phyloP scores from a whole-genome alignment of 495 filamentous ascomycete genomes.

The Bombardia bombarda region DNA sequence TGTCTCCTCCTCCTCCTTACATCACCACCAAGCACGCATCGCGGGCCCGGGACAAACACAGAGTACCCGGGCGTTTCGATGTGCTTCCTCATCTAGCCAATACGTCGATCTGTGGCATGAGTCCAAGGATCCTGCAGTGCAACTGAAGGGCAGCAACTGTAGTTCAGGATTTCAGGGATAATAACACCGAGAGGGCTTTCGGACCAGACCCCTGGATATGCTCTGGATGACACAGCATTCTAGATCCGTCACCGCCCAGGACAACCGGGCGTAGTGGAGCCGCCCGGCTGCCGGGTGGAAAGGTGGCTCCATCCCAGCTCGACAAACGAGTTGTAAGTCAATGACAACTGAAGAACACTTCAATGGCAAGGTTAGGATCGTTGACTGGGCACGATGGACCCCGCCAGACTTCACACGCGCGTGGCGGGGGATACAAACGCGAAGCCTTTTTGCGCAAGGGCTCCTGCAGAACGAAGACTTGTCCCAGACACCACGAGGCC shows the following conservation, averaged over 20 bases:
- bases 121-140: conserved; percentile 6
- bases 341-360: background rate
- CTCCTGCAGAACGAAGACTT: conserved; percentile 20
- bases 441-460: conserved; percentile 6
- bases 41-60: conserved; percentile 13
- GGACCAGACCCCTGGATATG: too few species aligned
- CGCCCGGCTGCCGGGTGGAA: too few species aligned
- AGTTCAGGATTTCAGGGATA: background rate
- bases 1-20: conserved; percentile 17
- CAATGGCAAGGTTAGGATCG: background rate
- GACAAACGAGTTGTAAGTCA: background rate
- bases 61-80: background rate
- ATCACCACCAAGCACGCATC: conserved; percentile 5
- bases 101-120: conserved; percentile 10
- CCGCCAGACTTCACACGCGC: conserved; percentile 8
- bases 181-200: background rate
- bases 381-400: background rate
- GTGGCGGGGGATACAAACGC: conserved; percentile 25
- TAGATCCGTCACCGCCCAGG: too few species aligned
- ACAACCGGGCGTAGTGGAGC: too few species aligned
- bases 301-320: too few species aligned
- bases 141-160: conserved; percentile 1
- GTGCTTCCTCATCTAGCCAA: conserved; percentile 1
- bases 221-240: too few species aligned
- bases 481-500: conserved; percentile 25